Conservation (phyloP, 192 early-diverging fungal species). For the Coemansia sp. region DNA sequence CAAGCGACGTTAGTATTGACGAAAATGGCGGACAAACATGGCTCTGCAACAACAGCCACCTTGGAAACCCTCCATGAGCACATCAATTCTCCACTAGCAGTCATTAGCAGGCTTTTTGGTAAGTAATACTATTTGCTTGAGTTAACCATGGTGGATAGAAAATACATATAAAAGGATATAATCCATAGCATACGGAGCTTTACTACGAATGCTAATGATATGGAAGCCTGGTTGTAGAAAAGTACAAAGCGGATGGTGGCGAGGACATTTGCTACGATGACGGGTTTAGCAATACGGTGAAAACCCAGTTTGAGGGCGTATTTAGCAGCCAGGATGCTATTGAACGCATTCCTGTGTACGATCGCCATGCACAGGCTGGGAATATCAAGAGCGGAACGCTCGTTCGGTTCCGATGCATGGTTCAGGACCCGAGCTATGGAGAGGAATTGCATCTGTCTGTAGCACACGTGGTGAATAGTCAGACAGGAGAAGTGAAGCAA, state of each 20-base stretch:
- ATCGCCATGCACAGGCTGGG: background rate
- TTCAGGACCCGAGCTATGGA: conserved; percentile 76
- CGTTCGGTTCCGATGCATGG: conserved; percentile 78
- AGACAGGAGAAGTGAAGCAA: conserved; percentile 42
- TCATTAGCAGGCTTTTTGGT: conserved; percentile 46
- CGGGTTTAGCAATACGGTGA: conserved; percentile 27
- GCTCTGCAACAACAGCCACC: conserved; percentile 2
- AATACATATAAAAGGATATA: no score
- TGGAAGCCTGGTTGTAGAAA: background rate
- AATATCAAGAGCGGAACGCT: conserved; percentile 41
- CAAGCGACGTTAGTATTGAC: background rate
- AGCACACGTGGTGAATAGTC: conserved; percentile 30
- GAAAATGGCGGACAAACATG: conserved; percentile 10
- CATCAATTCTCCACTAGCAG: conserved; percentile 28
- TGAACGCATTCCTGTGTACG: conserved; percentile 31
- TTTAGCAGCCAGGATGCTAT: conserved; percentile 19
- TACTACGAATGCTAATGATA: no score
- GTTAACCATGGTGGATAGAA: no score
- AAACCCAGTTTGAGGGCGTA: conserved; percentile 26
- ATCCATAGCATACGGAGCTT: no score
- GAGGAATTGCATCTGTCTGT: conserved; percentile 60
- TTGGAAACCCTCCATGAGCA: conserved; percentile 26
- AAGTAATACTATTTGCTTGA: conserved; percentile 1
- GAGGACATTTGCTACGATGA: conserved; percentile 3
- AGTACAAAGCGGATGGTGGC: conserved; percentile 3